Percentiles rank a stretch among this genome's conserved stretches.
phyloP scores from a whole-genome alignment of 1,284 basidiomycete genomes.

The Tremellales sp. region DNA sequence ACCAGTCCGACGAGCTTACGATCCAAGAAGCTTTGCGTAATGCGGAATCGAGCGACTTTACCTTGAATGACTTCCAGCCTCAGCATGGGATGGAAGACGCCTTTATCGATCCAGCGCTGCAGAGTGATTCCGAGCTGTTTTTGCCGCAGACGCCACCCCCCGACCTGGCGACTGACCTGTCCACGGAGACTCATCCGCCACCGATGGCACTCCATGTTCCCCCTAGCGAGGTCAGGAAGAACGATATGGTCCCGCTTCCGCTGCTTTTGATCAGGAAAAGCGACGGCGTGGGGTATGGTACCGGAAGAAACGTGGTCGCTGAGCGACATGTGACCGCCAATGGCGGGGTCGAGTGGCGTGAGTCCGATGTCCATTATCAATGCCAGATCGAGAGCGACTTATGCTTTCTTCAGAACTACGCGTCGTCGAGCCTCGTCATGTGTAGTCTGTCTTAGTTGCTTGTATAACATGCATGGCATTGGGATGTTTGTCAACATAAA shows the following conservation, averaged over 20 bases:
- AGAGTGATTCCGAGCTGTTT: too few species aligned
- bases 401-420: too few species aligned
- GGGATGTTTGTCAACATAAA: too few species aligned
- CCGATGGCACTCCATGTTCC: background rate
- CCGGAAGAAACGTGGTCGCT: conserved; percentile 26
- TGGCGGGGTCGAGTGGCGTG: background rate
- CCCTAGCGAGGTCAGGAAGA: background rate
- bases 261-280: conserved; percentile 22
- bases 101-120: too few species aligned
- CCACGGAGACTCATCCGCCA: background rate
- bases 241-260: conserved; percentile 13
- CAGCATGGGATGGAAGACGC: too few species aligned
- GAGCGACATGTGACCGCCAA: too few species aligned
- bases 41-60: conserved; percentile 9
- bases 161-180: background rate
- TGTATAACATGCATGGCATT: too few species aligned
- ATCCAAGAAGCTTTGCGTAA: conserved; percentile 29
- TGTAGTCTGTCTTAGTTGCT: too few species aligned
- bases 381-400: too few species aligned
- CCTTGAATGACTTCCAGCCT: background rate
- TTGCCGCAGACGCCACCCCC: too few species aligned
- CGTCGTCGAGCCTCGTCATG: conserved; percentile 15
- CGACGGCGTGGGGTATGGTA: conserved; percentile 25
- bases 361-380: too few species aligned
- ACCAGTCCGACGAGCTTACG: conserved; percentile 21